These are phyloP conservation scores for Pythium volutum DNA, from an alignment of 352 stramenopile species.

Conservation along the genomic window DNA sequence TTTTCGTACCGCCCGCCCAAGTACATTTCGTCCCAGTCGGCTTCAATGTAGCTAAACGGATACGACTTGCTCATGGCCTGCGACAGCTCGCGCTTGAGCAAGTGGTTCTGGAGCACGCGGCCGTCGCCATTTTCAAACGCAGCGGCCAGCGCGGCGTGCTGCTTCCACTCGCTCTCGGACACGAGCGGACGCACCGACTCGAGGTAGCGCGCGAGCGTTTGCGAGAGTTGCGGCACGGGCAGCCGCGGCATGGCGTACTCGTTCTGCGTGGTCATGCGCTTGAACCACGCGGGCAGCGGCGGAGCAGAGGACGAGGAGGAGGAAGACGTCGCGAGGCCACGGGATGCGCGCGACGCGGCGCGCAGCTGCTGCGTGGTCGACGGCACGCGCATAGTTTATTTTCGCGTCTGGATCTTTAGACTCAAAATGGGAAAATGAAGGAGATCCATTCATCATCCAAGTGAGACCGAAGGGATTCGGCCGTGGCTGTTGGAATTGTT, in stretches of 20 bases:
- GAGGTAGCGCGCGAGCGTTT: conserved; percentile 75
- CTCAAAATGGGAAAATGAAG: neutral
- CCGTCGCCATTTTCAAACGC: conserved; percentile 41
- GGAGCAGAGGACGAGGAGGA: conserved; percentile 1
- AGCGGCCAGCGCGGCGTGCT: conserved; percentile 45
- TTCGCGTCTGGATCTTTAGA: neutral
- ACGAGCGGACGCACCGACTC: conserved; percentile 54
- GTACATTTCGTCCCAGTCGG: conserved; percentile 92
- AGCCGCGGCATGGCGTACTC: conserved; percentile 44
- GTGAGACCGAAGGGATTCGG: conserved; percentile 2
- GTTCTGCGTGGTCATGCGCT: conserved; percentile 37
- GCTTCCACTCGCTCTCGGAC: conserved; percentile 38
- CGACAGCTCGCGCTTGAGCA: conserved; percentile 54
- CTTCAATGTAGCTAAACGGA: conserved; percentile 93
- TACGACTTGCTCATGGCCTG: conserved; percentile 82
- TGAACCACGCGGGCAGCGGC: conserved; percentile 34
- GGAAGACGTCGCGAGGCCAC: conserved; percentile 8
- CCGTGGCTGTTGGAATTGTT: neutral
- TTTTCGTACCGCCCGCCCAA: conserved; percentile 85
- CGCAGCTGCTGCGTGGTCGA: conserved; percentile 17
- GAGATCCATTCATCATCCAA: too few relatives aligned
- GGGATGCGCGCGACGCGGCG: conserved; percentile 13
- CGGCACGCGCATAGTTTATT: conserved; percentile 16
- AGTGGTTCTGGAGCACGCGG: conserved; percentile 31
- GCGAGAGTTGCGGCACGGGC: conserved; percentile 70